Conservation (phyloP, 2,329 filamentous ascomycete genomes). For the Fusarium mexicanum region DNA sequence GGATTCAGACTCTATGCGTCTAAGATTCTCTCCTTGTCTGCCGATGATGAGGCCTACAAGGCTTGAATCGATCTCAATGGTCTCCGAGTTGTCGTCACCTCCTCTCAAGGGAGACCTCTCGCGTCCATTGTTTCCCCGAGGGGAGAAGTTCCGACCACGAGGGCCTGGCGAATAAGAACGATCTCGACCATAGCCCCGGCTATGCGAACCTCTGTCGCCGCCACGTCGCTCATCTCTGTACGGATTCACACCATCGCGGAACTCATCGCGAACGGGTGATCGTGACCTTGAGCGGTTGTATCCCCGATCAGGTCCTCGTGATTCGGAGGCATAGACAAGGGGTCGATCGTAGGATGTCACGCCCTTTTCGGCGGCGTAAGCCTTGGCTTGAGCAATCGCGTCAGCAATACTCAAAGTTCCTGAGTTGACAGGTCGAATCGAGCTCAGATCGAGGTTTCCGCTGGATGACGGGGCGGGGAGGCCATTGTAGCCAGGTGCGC, state of each 20-base stretch:
- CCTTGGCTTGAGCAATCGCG: constrained; percentile 84
- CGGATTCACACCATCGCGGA: constrained; percentile 80
- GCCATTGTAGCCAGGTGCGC: constrained; percentile 51
- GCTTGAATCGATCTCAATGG: constrained; percentile 85
- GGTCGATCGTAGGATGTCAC: constrained; percentile 70
- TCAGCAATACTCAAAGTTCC: constrained; percentile 86
- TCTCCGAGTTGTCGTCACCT: constrained; percentile 77
- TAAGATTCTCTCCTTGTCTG: constrained; percentile 86
- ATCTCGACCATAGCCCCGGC: constrained; percentile 63
- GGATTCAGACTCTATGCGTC: constrained; percentile 84
- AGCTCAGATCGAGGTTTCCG: constrained; percentile 82
- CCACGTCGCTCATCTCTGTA: constrained; percentile 88
- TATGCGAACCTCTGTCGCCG: constrained; percentile 57
- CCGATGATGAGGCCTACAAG: constrained; percentile 92
- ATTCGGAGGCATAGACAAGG: constrained; percentile 54
- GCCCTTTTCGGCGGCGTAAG: constrained; percentile 82
- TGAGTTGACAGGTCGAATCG: constrained; percentile 80
- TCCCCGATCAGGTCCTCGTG: constrained; percentile 53
- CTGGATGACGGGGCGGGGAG: constrained; percentile 76
- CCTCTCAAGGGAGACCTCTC: constrained; percentile 68
- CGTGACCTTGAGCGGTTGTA: constrained; percentile 76
- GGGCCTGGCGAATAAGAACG: constrained; percentile 76
- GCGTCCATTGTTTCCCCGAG: constrained; percentile 62
- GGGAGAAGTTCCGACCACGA: constrained; percentile 68
- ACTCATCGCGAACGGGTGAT: constrained; percentile 77